Evolutionary conservation across 2,329 filamentous ascomycete genomes (phyloP), one percentile per base, ranked within the genome.

Genomic region (Colletotrichum melonis): DNA sequence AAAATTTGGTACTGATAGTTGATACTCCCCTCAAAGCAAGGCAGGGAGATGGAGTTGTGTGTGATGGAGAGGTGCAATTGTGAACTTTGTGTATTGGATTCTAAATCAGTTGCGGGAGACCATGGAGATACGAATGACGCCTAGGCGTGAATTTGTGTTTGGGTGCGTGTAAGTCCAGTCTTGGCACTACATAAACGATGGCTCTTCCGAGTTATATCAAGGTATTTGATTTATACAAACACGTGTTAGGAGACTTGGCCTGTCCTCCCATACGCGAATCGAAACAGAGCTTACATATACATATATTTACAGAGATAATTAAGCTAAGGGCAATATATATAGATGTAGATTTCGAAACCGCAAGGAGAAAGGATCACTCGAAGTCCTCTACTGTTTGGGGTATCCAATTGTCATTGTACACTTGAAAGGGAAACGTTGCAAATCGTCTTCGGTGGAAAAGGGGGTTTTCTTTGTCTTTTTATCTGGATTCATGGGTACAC

Each of bases 401-500:
- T 35, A 26, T 63, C 30, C 62, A 22, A 35, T 55, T 54, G 62
- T 55, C 62, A 19, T 38, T 38, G 46, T 26, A 54, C 46, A 63
- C 62, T 63, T 55, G 46, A 54, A 35, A 49, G 42, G 46, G 62
- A 55, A 63, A 63, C 62, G 46, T 38, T 9, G 42, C 42, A 26
- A 22, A 49, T 55, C 28, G 46, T 63, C 19, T 63, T 54, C 28
- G 46, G 55, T 26, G 38, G 38, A 42, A 42, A 42, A 19, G 62
- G 59, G 59, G 19, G 19, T 22, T 26, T 19, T 24, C 26, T 32
- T 58, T 11, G 8, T 11, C 30, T 42, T 46, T 22, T 42, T 46
- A n/a, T 35, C n/a, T 54, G 19, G 12, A 30, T 32, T 63, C 62
- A 63, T 63, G 46, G 42, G 14, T 63, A 54, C 62, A 63, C 46